phyloP scores from a whole-genome alignment of 805 yeast species.

The Sugiyamaella lignohabitans region DNA sequence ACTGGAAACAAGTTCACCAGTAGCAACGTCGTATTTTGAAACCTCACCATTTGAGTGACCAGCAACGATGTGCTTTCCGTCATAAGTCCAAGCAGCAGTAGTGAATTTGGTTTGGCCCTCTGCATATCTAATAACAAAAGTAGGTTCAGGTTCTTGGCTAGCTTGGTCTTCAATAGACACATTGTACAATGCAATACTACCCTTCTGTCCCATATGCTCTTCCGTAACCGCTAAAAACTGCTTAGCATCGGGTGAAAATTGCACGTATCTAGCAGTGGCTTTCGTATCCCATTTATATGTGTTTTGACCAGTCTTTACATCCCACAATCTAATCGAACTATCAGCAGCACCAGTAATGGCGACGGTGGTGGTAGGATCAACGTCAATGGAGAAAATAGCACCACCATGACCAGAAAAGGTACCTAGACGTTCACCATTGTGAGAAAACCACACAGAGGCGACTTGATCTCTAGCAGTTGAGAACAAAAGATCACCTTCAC shows the following conservation, averaged over 20 bases:
- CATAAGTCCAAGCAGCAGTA: conserved; percentile 83
- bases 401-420: conserved; percentile 86
- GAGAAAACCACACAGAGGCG: conserved; percentile 89
- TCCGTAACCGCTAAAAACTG: conserved; percentile 74
- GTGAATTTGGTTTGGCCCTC: conserved; percentile 34
- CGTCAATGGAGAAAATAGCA: conserved; percentile 92
- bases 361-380: conserved; percentile 58
- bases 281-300: conserved; percentile 64
- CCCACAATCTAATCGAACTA: conserved; percentile 78
- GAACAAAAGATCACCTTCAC: conserved; percentile 89
- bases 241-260: conserved; percentile 68
- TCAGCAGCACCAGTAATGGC: conserved; percentile 91
- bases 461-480: conserved; percentile 87
- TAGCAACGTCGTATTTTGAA: conserved; percentile 67
- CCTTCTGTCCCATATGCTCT: conserved; percentile 84
- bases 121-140: conserved; percentile 52
- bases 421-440: conserved; percentile 94
- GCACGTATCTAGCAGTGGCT: conserved; percentile 88
- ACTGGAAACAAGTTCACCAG: conserved; percentile 61
- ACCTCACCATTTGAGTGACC: conserved; percentile 86
- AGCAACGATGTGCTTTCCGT: conserved; percentile 65
- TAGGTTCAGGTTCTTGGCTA: conserved; percentile 46
- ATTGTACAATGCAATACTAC: conserved; percentile 65
- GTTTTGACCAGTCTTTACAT: conserved; percentile 68
- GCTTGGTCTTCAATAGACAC: conserved; percentile 45